Evolutionary conservation across 352 stramenopile species (phyloP), one percentile per base, ranked within the genome.

Genomic region (Elongisporangium senticosum): DNA sequence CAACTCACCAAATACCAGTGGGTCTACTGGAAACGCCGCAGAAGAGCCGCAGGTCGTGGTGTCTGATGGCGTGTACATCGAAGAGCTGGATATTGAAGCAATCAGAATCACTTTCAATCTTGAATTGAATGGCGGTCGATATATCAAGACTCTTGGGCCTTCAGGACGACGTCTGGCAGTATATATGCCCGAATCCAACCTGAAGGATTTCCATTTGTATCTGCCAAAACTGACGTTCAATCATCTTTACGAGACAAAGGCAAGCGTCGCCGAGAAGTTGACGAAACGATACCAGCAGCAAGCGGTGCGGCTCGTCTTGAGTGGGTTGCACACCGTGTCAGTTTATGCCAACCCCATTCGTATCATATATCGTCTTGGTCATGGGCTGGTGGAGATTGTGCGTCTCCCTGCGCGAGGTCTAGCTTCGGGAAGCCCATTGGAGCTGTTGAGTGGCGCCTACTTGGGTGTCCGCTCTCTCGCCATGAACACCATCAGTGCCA

Each of bases 401-500:
- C 81, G 86, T 0, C 63, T 96, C 20, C 86, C 86, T 17, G 81
- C 83, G 5, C 83, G 86, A 55, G 86, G 86, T 0, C 61, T 96
- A 40, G 85, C 82, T 4, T 94, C 84, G 0, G 86, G 86, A 20
- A 94, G 83, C 51, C 86, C 86, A 2, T 72, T 96, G 10, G 86
- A 96, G 59, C 62, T 96, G 13, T 75, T 96, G 59, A 92, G 75
- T 59, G 86, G 86, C 5, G 67, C 86, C 11, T 96, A 96, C 55
- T 65, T 96, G 15, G 86, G 86, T 51, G 83, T 96, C 5, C 79
- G 85, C 6, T 93, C 84, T 13, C 65, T 96, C 21, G 86, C 83
- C 1, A 96, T 94, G 86, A 96, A 96, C 56, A 87, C 79, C 4
- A 96, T 96, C 65, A 96, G 86, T 61, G 86, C 84, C 19, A 89